Conservation (phyloP, 1,284 basidiomycete genomes). For the Ustilago nuda region DNA sequence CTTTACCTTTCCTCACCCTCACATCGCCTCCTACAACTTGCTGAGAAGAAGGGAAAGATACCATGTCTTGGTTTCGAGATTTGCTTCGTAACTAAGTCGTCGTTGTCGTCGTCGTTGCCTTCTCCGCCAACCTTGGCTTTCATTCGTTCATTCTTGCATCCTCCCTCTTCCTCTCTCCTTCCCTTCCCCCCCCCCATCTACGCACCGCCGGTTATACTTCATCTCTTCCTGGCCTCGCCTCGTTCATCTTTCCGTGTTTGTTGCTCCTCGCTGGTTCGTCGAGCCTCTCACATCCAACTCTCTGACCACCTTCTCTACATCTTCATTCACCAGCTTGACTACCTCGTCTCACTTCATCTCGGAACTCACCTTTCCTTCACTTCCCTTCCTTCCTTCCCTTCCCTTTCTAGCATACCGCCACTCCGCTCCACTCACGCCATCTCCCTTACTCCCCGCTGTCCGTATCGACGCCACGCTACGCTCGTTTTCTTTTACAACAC, state of each 20-base stretch:
- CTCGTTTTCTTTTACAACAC: constrained; percentile 5
- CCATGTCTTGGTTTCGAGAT: constrained; percentile 12
- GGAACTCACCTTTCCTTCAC: not conserved
- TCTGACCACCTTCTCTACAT: not conserved
- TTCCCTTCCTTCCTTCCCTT: not conserved
- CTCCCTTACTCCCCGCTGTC: not conserved
- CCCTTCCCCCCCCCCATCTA: not conserved
- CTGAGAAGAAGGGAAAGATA: not conserved
- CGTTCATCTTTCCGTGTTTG: constrained; percentile 2
- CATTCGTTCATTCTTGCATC: constrained; percentile 2
- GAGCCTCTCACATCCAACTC: constrained; percentile 5
- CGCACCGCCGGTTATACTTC: not conserved
- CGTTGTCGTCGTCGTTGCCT: constrained; percentile 9
- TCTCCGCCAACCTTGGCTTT: constrained; percentile 2
- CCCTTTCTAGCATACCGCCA: not conserved
- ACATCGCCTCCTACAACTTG: constrained; percentile 4
- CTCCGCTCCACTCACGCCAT: not conserved
- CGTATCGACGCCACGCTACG: constrained; percentile 12
- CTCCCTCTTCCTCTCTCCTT: not conserved
- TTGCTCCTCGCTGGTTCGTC: constrained; percentile 35
- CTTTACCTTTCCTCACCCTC: not conserved
- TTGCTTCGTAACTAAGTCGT: not conserved
- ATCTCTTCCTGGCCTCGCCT: not conserved
- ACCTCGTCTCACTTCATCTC: not conserved
- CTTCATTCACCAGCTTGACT: constrained; percentile 12